Percentiles rank a stretch among this genome's conserved stretches.
phyloP scores from a whole-genome alignment of 176 grass and related monocot species.

The Juncus inflexus region DNA sequence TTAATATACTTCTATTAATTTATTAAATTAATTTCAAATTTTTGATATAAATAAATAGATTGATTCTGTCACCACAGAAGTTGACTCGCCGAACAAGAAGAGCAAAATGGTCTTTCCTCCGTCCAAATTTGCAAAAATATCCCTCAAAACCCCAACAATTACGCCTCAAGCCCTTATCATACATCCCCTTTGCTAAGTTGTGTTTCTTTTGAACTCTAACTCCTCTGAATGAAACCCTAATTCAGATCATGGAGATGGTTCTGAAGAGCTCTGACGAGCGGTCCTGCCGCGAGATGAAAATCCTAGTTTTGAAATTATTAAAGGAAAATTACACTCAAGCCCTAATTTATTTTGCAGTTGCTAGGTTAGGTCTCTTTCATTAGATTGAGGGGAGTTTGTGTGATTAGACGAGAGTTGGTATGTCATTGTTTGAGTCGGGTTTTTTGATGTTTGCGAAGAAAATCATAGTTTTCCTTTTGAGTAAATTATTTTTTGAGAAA shows the following conservation, averaged over 20 bases:
- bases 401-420: no score
- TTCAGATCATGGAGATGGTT: slow-evolving; percentile 65
- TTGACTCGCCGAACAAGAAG: slow-evolving; percentile 49
- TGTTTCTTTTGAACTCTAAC: slow-evolving; percentile 41
- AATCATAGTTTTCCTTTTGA: no score
- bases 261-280: slow-evolving; percentile 63
- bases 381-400: no score
- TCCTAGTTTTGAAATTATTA: slow-evolving; percentile 66
- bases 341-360: no score
- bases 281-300: slow-evolving; percentile 72
- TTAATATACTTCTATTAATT: no score
- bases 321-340: slow-evolving; percentile 35
- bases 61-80: no score
- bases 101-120: slow-evolving; percentile 51
- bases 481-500: no score
- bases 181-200: slow-evolving; percentile 56
- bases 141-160: background rate
- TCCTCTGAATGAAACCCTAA: slow-evolving; percentile 50
- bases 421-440: no score
- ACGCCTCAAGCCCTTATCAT: slow-evolving; percentile 28
- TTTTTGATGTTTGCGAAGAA: no score
- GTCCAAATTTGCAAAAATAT: slow-evolving; percentile 30
- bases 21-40: no score
- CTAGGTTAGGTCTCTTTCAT: no score
- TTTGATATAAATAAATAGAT: no score